Base-by-base conservation (phyloP, 805 yeast genomes). In the Metschnikowia similis region DNA sequence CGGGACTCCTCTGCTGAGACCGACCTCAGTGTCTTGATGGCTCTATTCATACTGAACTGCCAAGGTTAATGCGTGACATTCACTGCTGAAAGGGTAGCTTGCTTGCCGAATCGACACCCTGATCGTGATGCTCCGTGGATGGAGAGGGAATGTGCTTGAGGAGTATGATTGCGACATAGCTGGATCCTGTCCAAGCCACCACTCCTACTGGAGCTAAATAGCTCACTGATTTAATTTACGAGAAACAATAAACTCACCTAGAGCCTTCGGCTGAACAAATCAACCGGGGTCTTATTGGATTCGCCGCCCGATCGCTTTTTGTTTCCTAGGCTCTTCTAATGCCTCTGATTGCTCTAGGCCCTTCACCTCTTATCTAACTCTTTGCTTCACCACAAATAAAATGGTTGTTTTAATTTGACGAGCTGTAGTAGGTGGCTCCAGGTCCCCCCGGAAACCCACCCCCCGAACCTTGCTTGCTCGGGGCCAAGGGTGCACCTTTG, bases 381-480 rank as follows among this genome's bases (percentile, higher is more conserved):
- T 21, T 21, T 32, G 16, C 11, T 32, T 2, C 35, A 32, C 16
- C 21, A 17, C 21, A 17, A 17, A 17, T n/a, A n/a, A 17, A 17
- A 21, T 21, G 21, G 35, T n/a, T 32, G 35, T n/a, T 8, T 26
- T 21, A 21, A 36, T 41, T 41, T 10, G 53, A 47, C 10, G 53
- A 16, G 32, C 40, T 47, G 38, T 50, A 51, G 48, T 72, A 72
- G 1, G 69, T 66, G 7, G 66, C 69, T 3, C 72, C 73, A 8
- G 34, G 37, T 17, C 64, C 55, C 0, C 77, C 77, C 1, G 77
- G 76, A 46, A 72, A 72, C 3, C 60, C 60, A 6, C 63, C 54
- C 27, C 51, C 45, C 36, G 47, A 48, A 3, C 72, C 71, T 26
- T 54, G 54, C 13, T 60, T 62, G 27, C 75, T 66, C 17, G 59